Conservation (phyloP, 2,329 filamentous ascomycete species). For the Aspergillus clavatus region DNA sequence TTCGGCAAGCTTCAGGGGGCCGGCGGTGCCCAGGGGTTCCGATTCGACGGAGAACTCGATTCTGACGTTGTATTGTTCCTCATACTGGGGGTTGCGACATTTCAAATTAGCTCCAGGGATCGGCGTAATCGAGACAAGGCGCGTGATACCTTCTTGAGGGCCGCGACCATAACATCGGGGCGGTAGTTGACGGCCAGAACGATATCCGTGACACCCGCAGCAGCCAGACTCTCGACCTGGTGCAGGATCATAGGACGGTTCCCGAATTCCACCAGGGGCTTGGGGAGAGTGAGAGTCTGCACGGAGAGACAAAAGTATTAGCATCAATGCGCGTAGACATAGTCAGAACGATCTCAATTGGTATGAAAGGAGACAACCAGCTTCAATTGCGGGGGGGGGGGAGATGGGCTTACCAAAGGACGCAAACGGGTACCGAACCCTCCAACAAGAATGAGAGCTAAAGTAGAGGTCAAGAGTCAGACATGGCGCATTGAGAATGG, state of each 20-base stretch:
- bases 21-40: slow-evolving; percentile 90
- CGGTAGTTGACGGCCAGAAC: slow-evolving; percentile 98
- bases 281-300: slow-evolving; percentile 94
- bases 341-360: background rate
- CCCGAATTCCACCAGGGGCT: slow-evolving; percentile 94
- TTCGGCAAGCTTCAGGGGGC: slow-evolving; percentile 92
- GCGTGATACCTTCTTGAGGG: slow-evolving; percentile 74
- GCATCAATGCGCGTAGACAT: slow-evolving; percentile 3
- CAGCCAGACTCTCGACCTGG: slow-evolving; percentile 91
- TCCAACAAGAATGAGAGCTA: slow-evolving; percentile 97
- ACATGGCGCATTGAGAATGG: slow-evolving; percentile 7
- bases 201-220: slow-evolving; percentile 92
- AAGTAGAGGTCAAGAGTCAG: slow-evolving; percentile 12
- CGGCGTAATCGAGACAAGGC: background rate
- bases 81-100: slow-evolving; percentile 58
- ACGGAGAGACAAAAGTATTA: slow-evolving; percentile 9
- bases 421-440: slow-evolving; percentile 97
- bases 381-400: slow-evolving; percentile 21
- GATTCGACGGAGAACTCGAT: slow-evolving; percentile 97
- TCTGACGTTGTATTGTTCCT: slow-evolving; percentile 84
- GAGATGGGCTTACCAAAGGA: slow-evolving; percentile 67
- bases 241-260: slow-evolving; percentile 99
- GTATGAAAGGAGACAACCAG: slow-evolving; percentile 11
- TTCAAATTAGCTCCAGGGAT: slow-evolving; percentile 2
- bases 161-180: slow-evolving; percentile 94